Conservation (phyloP, 75 land plant species). For the Pinus taeda region DNA sequence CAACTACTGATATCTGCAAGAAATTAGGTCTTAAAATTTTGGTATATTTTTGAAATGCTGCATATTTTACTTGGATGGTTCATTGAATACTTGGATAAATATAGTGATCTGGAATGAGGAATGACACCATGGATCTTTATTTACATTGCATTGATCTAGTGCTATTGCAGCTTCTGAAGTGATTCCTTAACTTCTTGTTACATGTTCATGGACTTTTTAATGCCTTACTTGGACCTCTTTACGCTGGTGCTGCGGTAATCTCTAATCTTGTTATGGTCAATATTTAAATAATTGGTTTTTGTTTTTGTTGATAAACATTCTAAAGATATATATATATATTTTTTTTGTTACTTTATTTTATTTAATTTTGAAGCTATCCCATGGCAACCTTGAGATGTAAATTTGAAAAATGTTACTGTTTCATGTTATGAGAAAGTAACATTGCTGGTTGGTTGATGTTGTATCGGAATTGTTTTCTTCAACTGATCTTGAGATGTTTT, state of each 20-base stretch:
- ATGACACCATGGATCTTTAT: neutral
- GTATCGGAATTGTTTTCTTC: neutral
- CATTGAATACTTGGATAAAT: neutral
- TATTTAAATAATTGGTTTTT: neutral
- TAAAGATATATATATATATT: too few species aligned
- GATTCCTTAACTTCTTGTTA: conserved; percentile 56
- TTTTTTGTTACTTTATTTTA: too few species aligned
- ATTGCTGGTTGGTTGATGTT: neutral
- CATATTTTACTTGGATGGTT: neutral
- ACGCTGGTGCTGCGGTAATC: conserved; percentile 78
- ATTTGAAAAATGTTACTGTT: neutral
- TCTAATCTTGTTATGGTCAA: neutral
- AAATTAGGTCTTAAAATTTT: neutral
- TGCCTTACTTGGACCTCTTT: conserved; percentile 91
- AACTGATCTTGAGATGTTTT: neutral
- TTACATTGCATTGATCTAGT: neutral
- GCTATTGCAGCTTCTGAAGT: neutral
- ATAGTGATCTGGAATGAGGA: neutral
- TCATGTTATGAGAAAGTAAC: neutral
- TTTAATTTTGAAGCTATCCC: neutral
- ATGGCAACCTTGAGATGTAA: neutral
- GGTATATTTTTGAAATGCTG: conserved; percentile 2
- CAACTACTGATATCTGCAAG: conserved; percentile 3
- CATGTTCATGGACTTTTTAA: conserved; percentile 99
- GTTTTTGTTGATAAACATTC: neutral